These are phyloP conservation scores for Daldinia vernicosa DNA, from an alignment of 495 filamentous ascomycete genomes.

Conservation along the genomic window DNA sequence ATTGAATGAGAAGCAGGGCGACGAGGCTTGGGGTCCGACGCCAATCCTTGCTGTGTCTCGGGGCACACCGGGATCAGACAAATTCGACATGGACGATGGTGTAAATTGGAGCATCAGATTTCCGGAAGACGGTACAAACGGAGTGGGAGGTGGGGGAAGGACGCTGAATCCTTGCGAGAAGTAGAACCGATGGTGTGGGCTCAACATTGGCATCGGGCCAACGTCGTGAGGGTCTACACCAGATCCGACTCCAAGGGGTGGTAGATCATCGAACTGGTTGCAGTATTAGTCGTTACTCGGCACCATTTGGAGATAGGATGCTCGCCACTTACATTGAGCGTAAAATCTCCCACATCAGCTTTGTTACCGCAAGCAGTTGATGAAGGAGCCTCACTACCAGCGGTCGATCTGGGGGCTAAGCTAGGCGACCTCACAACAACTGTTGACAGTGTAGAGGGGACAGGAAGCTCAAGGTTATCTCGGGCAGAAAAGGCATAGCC, in stretches of 20 bases:
- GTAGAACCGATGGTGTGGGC: conserved; percentile 54
- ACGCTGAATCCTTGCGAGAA: conserved; percentile 53
- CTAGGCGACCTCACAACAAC: conserved; percentile 35
- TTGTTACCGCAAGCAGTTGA: conserved; percentile 43
- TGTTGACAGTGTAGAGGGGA: conserved; percentile 42
- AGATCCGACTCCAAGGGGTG: conserved; percentile 33
- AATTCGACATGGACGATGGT: conserved; percentile 42
- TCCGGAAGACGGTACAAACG: conserved; percentile 52
- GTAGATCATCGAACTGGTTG: conserved; percentile 54
- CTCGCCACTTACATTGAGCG: conserved; percentile 38
- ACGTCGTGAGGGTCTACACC: conserved; percentile 32
- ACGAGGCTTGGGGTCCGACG: conserved; percentile 45
- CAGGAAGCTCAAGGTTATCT: conserved; percentile 26
- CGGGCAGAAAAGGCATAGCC: conserved; percentile 42
- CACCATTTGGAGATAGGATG: neutral
- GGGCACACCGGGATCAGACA: conserved; percentile 22
- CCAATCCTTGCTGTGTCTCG: conserved; percentile 47
- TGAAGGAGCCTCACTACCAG: conserved; percentile 18
- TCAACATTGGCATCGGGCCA: conserved; percentile 46
- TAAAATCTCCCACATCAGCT: conserved; percentile 47
- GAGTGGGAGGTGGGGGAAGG: conserved; percentile 34
- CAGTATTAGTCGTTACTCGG: conserved; percentile 12
- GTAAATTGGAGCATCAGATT: conserved; percentile 51
- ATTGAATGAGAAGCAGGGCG: conserved; percentile 54
- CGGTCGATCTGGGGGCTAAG: neutral